Evolutionary conservation across 129 eudicot genomes (phyloP), one percentile per base, ranked within the genome.

Genomic region (Artemisia annua): DNA sequence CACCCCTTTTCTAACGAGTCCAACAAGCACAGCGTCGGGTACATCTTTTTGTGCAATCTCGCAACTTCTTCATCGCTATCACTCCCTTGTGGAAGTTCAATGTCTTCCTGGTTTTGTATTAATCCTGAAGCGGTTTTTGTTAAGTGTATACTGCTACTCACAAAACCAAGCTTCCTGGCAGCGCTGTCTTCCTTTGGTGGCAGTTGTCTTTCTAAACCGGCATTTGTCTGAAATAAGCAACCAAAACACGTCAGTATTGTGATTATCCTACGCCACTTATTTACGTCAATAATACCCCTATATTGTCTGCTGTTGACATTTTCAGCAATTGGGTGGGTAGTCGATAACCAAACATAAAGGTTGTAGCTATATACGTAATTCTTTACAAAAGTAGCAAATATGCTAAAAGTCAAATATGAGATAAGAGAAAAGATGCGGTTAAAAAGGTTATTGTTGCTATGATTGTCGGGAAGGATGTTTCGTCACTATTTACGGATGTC

Each of bases 371-470:
- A 1, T 22, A 24, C 26, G 26, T 24, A 24, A 24, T 24, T 24
- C 26, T 24, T 1, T 24, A 24, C 26, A 24, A 24, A 24, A 24
- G 26, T 24, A 24, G 0, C 26, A 24, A 24, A n/a, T n/a, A n/a
- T n/a, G n/a, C n/a, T n/a, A n/a, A n/a, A n/a, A n/a, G n/a, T n/a
- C n/a, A n/a, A n/a, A n/a, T n/a, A n/a, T n/a, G n/a, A n/a, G n/a
- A n/a, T n/a, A 95, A 95, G 91, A 81, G 99, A 77, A 95, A 95
- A 82, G 99, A 95, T 91, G 99, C 99, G 35, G 99, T 95, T 49
- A 95, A 95, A 72, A 95, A 95, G 81, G 99, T 95, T 71, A 95
- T 95, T 85, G 99, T 97, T 20, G 99, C 99, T 6, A 95, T 95
- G 99, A 95, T n/a, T n/a, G n/a, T n/a, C n/a, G n/a, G n/a, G n/a